These are phyloP conservation scores for Ceratobasidium sp. DNA, from an alignment of 1,284 basidiomycete species.

Conservation along the genomic window DNA sequence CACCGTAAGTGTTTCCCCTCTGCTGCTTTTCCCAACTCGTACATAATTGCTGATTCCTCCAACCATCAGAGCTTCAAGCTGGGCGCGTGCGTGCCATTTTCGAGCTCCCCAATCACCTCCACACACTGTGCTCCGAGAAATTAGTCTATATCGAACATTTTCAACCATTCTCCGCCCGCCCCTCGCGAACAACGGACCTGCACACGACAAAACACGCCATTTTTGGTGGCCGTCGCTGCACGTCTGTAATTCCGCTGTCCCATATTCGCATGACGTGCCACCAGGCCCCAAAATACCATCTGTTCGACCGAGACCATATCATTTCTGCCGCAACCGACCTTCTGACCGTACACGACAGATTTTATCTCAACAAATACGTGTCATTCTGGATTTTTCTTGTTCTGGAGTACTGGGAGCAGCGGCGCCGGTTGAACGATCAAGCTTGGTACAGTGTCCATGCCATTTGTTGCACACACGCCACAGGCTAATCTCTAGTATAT, in stretches of 20 bases:
- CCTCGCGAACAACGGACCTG: no score
- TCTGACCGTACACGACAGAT: background rate
- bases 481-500: no score
- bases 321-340: background rate
- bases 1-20: background rate
- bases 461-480: no score
- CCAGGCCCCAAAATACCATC: background rate
- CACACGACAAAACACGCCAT: no score
- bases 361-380: background rate
- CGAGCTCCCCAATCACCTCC: background rate
- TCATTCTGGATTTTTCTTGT: background rate
- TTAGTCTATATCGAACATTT: conserved; percentile 19
- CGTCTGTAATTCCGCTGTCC: background rate
- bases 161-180: background rate
- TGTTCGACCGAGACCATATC: background rate
- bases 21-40: no score
- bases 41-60: no score
- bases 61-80: no score
- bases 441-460: no score
- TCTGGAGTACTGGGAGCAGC: background rate
- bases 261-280: background rate
- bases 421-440: no score
- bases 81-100: conserved; percentile 18
- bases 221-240: no score
- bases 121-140: background rate